Evolutionary conservation across 2,329 filamentous ascomycete species (phyloP).

Genomic region (Curvularia lunata): DNA sequence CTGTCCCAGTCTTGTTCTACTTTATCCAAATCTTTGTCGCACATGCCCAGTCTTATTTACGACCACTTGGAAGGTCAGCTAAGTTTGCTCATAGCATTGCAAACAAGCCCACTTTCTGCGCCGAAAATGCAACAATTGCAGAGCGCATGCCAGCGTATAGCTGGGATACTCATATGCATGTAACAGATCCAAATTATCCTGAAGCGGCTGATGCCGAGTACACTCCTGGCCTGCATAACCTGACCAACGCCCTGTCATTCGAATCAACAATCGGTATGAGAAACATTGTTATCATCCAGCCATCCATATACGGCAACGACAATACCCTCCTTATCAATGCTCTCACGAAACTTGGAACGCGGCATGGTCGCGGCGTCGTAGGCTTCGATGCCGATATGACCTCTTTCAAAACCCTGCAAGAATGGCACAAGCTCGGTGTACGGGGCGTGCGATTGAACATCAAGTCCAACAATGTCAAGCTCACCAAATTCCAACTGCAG

Average conservation of each 20-base stretch:
- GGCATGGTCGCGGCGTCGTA: not conserved
- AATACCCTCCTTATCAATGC: not conserved
- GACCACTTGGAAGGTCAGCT: not conserved
- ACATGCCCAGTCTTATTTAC: not conserved
- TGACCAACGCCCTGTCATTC: not conserved
- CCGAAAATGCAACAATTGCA: not conserved
- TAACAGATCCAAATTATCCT: not conserved
- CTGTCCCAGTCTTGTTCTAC: not conserved
- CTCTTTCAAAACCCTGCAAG: not conserved
- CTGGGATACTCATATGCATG: not conserved
- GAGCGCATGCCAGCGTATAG: not conserved
- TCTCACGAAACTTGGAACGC: not conserved
- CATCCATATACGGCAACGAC: not conserved
- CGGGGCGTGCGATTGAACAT: not conserved
- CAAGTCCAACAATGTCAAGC: not conserved
- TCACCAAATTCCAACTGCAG: not conserved
- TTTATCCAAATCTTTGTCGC: not conserved
- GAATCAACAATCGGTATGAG: not conserved
- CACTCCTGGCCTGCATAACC: not conserved
- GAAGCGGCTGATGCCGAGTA: not conserved
- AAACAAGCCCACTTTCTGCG: not conserved
- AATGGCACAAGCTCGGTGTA: not conserved
- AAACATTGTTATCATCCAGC: not conserved
- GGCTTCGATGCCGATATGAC: not conserved
- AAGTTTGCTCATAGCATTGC: not conserved